A percentile compares a stretch with the other conserved stretches of the same genome.
Conservation (phyloP, 202 grass and related monocot species). For the Hordeum pubiflorum region DNA sequence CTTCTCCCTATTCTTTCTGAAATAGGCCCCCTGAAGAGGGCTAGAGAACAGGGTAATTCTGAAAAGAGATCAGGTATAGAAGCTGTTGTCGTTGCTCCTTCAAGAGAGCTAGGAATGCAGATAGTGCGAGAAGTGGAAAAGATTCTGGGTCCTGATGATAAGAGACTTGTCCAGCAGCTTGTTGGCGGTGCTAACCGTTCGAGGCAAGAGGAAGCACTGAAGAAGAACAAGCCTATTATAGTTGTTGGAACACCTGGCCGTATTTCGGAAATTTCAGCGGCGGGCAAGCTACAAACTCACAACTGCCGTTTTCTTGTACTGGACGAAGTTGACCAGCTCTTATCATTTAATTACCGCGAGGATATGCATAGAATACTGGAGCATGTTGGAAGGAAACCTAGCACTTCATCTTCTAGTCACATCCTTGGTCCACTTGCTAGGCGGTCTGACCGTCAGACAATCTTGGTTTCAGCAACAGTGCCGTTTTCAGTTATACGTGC, state of each 20-base stretch:
- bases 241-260: slow-evolving; percentile 83
- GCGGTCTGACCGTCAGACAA: slow-evolving; percentile 64
- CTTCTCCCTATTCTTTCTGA: slow-evolving; percentile 84
- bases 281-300: slow-evolving; percentile 83
- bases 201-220: slow-evolving; percentile 83
- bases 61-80: slow-evolving; percentile 63
- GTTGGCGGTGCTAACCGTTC: slow-evolving; percentile 81
- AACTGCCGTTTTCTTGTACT: slow-evolving; percentile 73
- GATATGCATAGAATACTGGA: slow-evolving; percentile 94
- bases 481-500: slow-evolving; percentile 91
- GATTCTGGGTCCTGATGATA: slow-evolving; percentile 65
- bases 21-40: slow-evolving; percentile 61
- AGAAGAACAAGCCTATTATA: slow-evolving; percentile 88
- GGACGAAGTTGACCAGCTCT: slow-evolving; percentile 91
- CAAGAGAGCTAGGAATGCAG: slow-evolving; percentile 93
- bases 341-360: slow-evolving; percentile 92
- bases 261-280: slow-evolving; percentile 88
- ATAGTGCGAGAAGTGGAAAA: slow-evolving; percentile 86
- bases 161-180: slow-evolving; percentile 81
- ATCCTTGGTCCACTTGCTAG: slow-evolving; percentile 76
- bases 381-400: slow-evolving; percentile 74
- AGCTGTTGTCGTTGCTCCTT: slow-evolving; percentile 86
- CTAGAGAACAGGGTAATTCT: slow-evolving; percentile 27
- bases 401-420: slow-evolving; percentile 40
- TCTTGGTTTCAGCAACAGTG: slow-evolving; percentile 86